A percentile compares a stretch with the other conserved stretches of the same genome.
Evolutionary conservation across 805 yeast genomes (phyloP).

Genomic region (Candida nanaspora): DNA sequence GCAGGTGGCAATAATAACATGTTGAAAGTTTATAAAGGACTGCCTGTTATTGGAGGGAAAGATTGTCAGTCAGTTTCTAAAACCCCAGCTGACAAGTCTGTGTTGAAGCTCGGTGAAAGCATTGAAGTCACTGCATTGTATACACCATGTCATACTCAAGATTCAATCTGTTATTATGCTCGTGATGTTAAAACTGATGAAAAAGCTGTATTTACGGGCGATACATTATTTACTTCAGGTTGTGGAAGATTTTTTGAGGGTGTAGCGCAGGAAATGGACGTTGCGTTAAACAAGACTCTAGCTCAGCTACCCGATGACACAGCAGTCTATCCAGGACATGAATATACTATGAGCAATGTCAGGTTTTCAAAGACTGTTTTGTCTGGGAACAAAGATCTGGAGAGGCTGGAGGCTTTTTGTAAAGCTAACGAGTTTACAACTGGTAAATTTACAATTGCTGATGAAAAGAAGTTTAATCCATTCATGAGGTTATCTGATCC

Average conservation of each 20-base stretch:
- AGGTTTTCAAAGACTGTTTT: conserved; percentile 67
- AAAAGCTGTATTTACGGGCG: conserved; percentile 87
- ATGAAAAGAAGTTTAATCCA: conserved; percentile 80
- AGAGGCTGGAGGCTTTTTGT: conserved; percentile 44
- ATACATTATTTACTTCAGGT: conserved; percentile 88
- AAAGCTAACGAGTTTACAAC: conserved; percentile 64
- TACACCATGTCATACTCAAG: conserved; percentile 98
- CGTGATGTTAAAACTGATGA: conserved; percentile 57
- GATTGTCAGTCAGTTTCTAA: conserved; percentile 68
- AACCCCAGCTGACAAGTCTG: conserved; percentile 61
- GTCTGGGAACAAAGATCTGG: conserved; percentile 41
- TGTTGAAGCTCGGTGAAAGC: conserved; percentile 54
- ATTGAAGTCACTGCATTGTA: conserved; percentile 73
- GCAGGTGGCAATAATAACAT: conserved; percentile 69
- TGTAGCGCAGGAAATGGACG: conserved; percentile 69
- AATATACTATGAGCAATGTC: conserved; percentile 80
- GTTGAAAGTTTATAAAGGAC: conserved; percentile 27
- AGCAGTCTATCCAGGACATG: conserved; percentile 88
- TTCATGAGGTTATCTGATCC: conserved; percentile 76
- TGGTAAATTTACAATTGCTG: conserved; percentile 77
- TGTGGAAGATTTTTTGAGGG: conserved; percentile 98
- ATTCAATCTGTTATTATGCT: conserved; percentile 82
- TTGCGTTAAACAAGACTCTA: conserved; percentile 52
- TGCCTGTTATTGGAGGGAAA: conserved; percentile 77
- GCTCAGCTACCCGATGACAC: conserved; percentile 63